Conservation (phyloP, 2,329 filamentous ascomycete genomes). For the Colletotrichum incanum region DNA sequence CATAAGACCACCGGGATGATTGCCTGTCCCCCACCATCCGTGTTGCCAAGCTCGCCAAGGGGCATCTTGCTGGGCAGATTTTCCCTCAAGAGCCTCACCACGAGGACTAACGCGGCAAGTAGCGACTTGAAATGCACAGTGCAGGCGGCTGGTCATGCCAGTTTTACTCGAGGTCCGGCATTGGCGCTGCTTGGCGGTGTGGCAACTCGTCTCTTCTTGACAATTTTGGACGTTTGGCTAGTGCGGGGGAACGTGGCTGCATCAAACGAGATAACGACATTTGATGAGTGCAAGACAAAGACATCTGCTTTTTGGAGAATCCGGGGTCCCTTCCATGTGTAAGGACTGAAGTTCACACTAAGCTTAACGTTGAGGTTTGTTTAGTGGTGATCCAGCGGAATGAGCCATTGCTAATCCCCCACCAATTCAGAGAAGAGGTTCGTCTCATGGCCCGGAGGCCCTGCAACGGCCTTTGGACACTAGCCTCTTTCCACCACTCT, state of each 20-base stretch:
- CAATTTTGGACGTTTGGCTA: constrained; percentile 20
- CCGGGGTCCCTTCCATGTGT: background rate
- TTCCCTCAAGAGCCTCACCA: constrained; percentile 21
- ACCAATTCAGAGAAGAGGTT: background rate
- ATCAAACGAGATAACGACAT: background rate
- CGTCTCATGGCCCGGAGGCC: background rate
- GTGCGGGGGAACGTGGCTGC: constrained; percentile 7
- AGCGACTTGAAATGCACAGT: background rate
- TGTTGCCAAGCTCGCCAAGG: constrained; percentile 39
- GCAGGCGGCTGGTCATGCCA: constrained; percentile 29
- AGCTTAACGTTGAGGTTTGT: background rate
- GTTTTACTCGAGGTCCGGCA: constrained; percentile 23
- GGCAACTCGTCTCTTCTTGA: constrained; percentile 36
- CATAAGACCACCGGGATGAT: constrained; percentile 33
- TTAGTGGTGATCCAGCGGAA: background rate
- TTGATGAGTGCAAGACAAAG: background rate
- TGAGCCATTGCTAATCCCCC: background rate
- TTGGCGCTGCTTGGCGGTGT: constrained; percentile 35
- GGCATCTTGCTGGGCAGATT: background rate
- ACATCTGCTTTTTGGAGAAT: background rate
- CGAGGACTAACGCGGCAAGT: background rate
- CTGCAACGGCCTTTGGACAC: background rate
- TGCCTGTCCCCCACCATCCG: constrained; percentile 20
- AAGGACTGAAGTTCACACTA: background rate
- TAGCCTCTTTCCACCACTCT: background rate